phyloP scores from a whole-genome alignment of 2,329 filamentous ascomycete genomes.

The Monilinia fructigena region DNA sequence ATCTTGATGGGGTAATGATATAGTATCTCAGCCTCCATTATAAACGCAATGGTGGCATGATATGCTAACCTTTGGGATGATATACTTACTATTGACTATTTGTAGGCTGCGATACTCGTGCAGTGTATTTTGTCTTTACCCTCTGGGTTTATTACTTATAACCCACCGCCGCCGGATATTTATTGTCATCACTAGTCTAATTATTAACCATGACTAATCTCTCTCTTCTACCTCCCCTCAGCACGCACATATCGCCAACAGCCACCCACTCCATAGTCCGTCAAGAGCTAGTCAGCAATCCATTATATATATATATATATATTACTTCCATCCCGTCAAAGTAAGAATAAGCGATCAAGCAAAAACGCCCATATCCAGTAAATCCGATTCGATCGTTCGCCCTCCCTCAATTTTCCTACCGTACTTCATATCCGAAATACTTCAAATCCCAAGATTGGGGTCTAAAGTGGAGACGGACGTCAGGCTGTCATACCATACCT shows the following conservation, averaged over 20 bases:
- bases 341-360: neutral
- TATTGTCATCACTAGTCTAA: neutral
- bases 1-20: neutral
- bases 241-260: neutral
- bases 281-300: neutral
- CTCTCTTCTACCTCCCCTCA: neutral
- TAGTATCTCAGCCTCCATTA: neutral
- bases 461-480: neutral
- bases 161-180: neutral
- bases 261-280: neutral
- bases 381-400: neutral
- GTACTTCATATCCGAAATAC: neutral
- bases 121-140: neutral
- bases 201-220: neutral
- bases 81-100: neutral
- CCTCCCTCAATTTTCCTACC: neutral
- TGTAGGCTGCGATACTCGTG: neutral
- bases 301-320: neutral
- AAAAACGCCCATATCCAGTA: neutral
- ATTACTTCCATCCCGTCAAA: neutral
- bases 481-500: neutral
- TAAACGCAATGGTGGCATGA: neutral
- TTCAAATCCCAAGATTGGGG: conserved; percentile 9
- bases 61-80: no score
- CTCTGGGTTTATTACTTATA: neutral